Evolutionary conservation across 2,329 filamentous ascomycete genomes (phyloP), one percentile per base, ranked within the genome.

Genomic region (Cryphonectria nitschkei): DNA sequence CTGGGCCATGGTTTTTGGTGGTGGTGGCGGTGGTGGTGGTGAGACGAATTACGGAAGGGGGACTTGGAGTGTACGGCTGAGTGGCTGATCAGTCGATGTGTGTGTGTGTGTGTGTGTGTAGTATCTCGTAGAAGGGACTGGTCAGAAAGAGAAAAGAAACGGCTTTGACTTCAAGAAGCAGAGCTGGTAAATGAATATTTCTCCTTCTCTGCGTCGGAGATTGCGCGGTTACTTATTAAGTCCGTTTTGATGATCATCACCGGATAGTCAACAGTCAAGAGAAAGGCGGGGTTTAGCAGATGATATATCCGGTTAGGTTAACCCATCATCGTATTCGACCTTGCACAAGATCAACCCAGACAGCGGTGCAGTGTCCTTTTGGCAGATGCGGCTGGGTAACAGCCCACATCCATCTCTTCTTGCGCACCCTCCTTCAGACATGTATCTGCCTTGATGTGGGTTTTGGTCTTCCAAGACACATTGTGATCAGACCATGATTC

Each of bases 1-100:
- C 32, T 67, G 65, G 13, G 29, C 46, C 64, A 65, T 65, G 43
- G 11, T 22, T 6, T n/a, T 50, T 54, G 41, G 19, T 52, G 29
- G 43, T 34, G 11, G 29, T 34, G 62, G 22, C 0, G 7, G 11
- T 5, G 5, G 22, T 2, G 16, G 9, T 11, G 13, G 26, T 26
- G 37, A n/a, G 13, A 1, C 3, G 2, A 34, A 22, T 13, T 7
- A 16, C 4, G 9, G 29, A 41, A 16, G 19, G 8, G 52, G 26
- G 9, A 13, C 13, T 11, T 56, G 52, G 52, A 29, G 52, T 26
- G 37, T 9, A 11, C 37, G 52, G 26, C 1, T 14, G 26, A 13
- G 2, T 32, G 52, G 16, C 4, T 56, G 52, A 26, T 29, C n/a
- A 54, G 52, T 26, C 52, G 22, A 32, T 56, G 3, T 58, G 52